A percentile compares a stretch with the other conserved stretches of the same genome.
Conservation (phyloP, 2,329 filamentous ascomycete genomes). For the Passalora sequoiae region DNA sequence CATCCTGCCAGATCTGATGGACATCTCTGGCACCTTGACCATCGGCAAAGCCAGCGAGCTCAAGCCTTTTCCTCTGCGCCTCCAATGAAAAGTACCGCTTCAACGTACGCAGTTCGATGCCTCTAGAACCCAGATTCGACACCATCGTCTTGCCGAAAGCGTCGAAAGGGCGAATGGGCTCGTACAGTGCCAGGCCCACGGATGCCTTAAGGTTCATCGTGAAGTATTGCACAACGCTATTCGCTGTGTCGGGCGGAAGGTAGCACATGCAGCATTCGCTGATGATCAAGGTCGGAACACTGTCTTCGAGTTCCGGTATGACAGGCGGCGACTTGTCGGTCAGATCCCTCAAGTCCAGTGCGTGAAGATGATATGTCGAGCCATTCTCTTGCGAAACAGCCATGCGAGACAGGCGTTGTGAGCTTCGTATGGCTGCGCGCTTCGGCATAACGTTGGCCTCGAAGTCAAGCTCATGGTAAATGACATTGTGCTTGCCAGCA, state of each 20-base stretch:
- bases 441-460: conserved; percentile 52
- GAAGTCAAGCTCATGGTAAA: conserved; percentile 94
- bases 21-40: conserved; percentile 57
- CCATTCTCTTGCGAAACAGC: conserved; percentile 19
- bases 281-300: conserved; percentile 72
- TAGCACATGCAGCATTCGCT: conserved; percentile 97
- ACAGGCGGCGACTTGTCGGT: conserved; percentile 28
- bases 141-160: conserved; percentile 90
- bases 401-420: conserved; percentile 20
- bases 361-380: conserved; percentile 50
- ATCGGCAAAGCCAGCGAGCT: conserved; percentile 58
- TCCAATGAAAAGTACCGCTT: conserved; percentile 62
- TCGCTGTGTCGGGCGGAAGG: conserved; percentile 61
- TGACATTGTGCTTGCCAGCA: conserved; percentile 43
- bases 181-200: conserved; percentile 70
- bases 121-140: conserved; percentile 74
- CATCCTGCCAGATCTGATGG: conserved; percentile 61
- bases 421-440: conserved; percentile 23
- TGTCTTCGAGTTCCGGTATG: conserved; percentile 47
- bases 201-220: conserved; percentile 39
- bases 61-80: conserved; percentile 65
- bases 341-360: conserved; percentile 64
- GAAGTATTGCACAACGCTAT: conserved; percentile 38
- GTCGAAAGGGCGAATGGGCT: conserved; percentile 78
- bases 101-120: conserved; percentile 80